Conservation (phyloP, 495 filamentous ascomycete species). For the Penicillium atrosanguineum region DNA sequence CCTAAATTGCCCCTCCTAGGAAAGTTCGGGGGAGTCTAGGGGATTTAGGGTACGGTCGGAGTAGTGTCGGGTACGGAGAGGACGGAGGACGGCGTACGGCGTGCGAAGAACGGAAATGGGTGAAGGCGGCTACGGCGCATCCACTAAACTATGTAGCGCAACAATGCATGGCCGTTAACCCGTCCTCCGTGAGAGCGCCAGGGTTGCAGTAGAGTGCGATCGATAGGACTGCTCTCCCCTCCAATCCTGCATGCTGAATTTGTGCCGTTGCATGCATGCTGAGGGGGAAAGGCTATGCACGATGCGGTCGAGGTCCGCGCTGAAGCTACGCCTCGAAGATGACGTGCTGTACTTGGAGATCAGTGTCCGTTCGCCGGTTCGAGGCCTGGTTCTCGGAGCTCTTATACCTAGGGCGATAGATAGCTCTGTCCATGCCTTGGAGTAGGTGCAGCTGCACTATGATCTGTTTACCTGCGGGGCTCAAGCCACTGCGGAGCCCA, state of each 20-base stretch:
- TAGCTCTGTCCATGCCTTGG: too few species aligned
- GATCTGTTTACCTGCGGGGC: slow-evolving; percentile 27
- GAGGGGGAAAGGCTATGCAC: slow-evolving; percentile 5
- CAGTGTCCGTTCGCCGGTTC: slow-evolving; percentile 1
- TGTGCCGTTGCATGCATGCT: not conserved
- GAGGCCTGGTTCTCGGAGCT: not conserved
- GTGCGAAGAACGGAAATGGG: not conserved
- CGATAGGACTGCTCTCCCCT: not conserved
- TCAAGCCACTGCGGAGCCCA: slow-evolving; percentile 31
- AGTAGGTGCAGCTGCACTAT: slow-evolving; percentile 12
- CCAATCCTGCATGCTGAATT: slow-evolving; percentile 5
- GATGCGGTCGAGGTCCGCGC: slow-evolving; percentile 4
- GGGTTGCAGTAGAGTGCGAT: not conserved
- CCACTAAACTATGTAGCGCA: slow-evolving; percentile 23
- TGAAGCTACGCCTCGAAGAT: not conserved
- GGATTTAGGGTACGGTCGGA: not conserved
- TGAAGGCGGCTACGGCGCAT: slow-evolving; percentile 28
- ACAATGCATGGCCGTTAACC: slow-evolving; percentile 26
- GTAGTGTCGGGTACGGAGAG: too few species aligned
- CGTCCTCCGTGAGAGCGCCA: not conserved
- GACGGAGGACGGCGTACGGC: too few species aligned
- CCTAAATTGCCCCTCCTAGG: not conserved
- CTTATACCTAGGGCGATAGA: not conserved
- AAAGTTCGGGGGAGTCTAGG: not conserved
- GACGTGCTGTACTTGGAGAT: slow-evolving; percentile 15